Base-by-base conservation (phyloP, 176 grass and related monocot genomes). In the Themeda triandra region DNA sequence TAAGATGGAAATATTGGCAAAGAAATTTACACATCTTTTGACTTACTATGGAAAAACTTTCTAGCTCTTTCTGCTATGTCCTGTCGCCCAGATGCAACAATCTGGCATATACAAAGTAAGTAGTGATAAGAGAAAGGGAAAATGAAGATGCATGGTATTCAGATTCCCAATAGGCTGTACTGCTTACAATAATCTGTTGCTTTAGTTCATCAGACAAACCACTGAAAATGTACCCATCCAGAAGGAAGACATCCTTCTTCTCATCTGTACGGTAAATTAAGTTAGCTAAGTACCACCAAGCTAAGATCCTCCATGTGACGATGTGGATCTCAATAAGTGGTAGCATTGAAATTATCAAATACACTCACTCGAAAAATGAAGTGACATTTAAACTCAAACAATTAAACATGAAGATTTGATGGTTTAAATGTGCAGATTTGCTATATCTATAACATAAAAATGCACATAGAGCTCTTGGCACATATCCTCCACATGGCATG, bases 51-150 rank as follows among this genome's bases (percentile, higher is more conserved):
- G 79, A 98, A 90, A 82, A 93, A 88, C 51, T 79, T 46, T 19
- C 62, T 59, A 80, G 85, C 41, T 69, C 69, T 85, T 86, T 88
- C 85, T 78, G 87, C 68, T 80, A 73, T 58, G 67, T 79, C 81
- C 75, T 90, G 79, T 63, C 88, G 83, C 77, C 95, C 95, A 45
- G 92, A 98, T 87, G 95, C 89, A 85, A 98, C 71, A 82, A 95
- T 77, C 92, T 98, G 72, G 60, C 29, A 83, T 76, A 81, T 45
- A 80, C 41, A 79, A 65, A 71, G 31, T 69, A 32, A 76, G 27
- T 75, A 32, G 18, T 62, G 54, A 63, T 53, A 87, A 83, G 45
- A 81, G 51, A 46, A 85, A 83, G 2, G 36, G 45, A 78, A 84
- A 60, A 44, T 1, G 63, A 48, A 59, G 31, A 71, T 32, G 27